Percentiles rank a stretch among this genome's conserved stretches.
Evolutionary conservation across 2,329 filamentous ascomycete species (phyloP).

Genomic region (Trichoderma oligosporum): DNA sequence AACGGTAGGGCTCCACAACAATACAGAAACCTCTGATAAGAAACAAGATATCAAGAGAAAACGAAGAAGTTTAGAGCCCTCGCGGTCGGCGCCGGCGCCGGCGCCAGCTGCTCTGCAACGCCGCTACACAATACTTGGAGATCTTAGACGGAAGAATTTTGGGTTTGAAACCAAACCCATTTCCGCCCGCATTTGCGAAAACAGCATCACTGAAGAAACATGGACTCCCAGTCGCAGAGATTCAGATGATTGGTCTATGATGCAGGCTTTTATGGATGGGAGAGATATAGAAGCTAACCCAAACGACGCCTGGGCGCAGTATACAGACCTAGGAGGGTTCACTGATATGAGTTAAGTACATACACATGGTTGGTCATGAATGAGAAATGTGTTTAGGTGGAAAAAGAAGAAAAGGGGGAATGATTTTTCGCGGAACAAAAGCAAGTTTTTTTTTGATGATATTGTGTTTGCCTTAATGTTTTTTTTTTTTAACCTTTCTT

Average conservation of each 20-base stretch:
- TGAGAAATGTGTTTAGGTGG: background rate
- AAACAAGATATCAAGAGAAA: constrained; percentile 20
- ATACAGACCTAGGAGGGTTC: constrained; percentile 44
- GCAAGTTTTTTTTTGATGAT: background rate
- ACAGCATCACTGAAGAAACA: constrained; percentile 29
- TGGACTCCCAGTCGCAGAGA: constrained; percentile 27
- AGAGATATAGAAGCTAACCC: constrained; percentile 19
- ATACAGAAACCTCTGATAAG: constrained; percentile 26
- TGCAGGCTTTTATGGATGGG: constrained; percentile 37
- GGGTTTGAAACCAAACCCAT: constrained; percentile 22
- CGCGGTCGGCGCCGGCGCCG: constrained; percentile 16
- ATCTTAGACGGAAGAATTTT: constrained; percentile 25
- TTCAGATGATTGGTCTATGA: constrained; percentile 36
- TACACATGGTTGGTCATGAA: background rate
- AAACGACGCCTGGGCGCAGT: constrained; percentile 44
- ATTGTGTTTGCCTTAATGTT: background rate
- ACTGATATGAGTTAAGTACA: constrained; percentile 35
- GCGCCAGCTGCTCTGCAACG: constrained; percentile 22
- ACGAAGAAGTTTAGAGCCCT: constrained; percentile 15
- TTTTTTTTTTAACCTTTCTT: background rate
- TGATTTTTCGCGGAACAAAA: constrained; percentile 5
- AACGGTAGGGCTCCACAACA: constrained; percentile 29
- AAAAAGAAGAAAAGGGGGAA: background rate
- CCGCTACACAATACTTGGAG: constrained; percentile 26
- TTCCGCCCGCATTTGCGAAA: constrained; percentile 20